Evolutionary conservation across 2,329 filamentous ascomycete genomes (phyloP).

Genomic region (Biscogniauxia sp.): DNA sequence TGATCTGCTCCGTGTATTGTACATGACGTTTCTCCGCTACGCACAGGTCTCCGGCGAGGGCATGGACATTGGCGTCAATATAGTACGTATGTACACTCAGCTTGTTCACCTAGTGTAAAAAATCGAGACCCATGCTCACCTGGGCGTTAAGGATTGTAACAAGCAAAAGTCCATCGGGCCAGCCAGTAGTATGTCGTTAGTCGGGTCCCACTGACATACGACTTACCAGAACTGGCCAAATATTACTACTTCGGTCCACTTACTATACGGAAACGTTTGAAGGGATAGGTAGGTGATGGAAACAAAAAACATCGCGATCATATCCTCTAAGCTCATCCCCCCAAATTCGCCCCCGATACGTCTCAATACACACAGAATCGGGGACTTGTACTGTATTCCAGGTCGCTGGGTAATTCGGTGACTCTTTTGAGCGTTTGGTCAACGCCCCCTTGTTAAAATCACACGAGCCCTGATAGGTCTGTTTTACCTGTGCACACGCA

Average conservation of each 20-base stretch:
- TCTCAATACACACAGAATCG: not conserved
- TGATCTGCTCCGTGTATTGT: not conserved
- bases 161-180: too few species aligned
- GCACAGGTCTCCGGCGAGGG: not conserved
- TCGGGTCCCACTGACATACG: not conserved
- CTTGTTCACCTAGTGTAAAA: too few species aligned
- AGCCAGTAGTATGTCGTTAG: not conserved
- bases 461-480: not conserved
- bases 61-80: not conserved
- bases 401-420: not conserved
- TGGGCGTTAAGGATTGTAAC: too few species aligned
- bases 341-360: not conserved
- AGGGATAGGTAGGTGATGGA: too few species aligned
- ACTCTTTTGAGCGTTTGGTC: not conserved
- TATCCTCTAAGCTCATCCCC: not conserved
- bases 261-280: not conserved
- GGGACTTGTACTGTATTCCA: not conserved
- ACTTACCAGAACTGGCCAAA: not conserved
- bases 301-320: not conserved
- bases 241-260: not conserved
- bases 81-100: not conserved
- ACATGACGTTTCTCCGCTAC: not conserved
- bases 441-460: not conserved
- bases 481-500: not conserved
- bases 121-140: too few species aligned